phyloP scores from a whole-genome alignment of 2,329 filamentous ascomycete species.

The Allantophomopsis cytisporea region DNA sequence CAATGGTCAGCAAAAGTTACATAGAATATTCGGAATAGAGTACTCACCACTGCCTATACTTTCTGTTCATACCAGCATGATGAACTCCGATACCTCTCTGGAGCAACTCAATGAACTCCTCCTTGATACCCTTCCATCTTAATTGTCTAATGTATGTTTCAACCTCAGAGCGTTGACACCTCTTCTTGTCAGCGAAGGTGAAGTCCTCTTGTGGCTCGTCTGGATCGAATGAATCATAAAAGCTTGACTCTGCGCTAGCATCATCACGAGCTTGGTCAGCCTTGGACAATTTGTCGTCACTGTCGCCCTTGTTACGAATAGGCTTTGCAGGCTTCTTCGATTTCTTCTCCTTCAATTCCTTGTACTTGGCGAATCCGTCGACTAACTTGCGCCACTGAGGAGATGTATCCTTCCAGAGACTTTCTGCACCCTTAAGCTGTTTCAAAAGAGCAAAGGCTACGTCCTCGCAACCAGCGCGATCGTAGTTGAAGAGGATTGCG shows the following conservation, averaged over 20 bases:
- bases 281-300: slow-evolving; percentile 35
- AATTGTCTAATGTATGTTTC: slow-evolving; percentile 37
- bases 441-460: slow-evolving; percentile 36
- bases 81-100: slow-evolving; percentile 61
- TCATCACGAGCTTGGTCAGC: slow-evolving; percentile 42
- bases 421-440: slow-evolving; percentile 39
- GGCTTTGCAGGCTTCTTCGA: slow-evolving; percentile 26
- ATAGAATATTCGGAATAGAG: slow-evolving; percentile 2
- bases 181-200: slow-evolving; percentile 51
- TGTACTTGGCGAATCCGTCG: slow-evolving; percentile 41
- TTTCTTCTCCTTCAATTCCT: slow-evolving; percentile 29
- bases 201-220: slow-evolving; percentile 47
- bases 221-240: slow-evolving; percentile 54
- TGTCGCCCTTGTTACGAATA: slow-evolving; percentile 27
- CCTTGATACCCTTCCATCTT: slow-evolving; percentile 30
- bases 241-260: slow-evolving; percentile 37
- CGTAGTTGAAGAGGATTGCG: slow-evolving; percentile 67
- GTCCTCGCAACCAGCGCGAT: slow-evolving; percentile 49
- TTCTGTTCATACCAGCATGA: slow-evolving; percentile 67
- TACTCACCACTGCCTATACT: slow-evolving; percentile 52
- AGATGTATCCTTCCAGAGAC: slow-evolving; percentile 39
- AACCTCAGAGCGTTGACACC: slow-evolving; percentile 42
- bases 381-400: slow-evolving; percentile 47
- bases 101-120: slow-evolving; percentile 44
- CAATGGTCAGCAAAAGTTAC: not conserved